Evolutionary conservation across 2,329 filamentous ascomycete genomes (phyloP), one percentile per base, ranked within the genome.

Genomic region (Magnaporthales sp.): DNA sequence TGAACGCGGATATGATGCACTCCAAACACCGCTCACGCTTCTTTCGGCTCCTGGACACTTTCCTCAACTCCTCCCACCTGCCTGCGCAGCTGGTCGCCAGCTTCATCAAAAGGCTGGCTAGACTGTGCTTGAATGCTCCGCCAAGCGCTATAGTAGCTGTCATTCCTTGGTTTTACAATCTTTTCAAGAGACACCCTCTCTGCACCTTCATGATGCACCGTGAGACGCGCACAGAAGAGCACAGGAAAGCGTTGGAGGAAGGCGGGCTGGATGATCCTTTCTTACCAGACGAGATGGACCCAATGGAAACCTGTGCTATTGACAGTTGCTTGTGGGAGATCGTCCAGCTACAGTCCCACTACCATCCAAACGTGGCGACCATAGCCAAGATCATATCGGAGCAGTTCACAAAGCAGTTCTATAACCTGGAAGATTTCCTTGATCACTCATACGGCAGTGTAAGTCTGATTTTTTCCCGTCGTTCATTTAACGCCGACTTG

Each of bases 161-260:
- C 62, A 84, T 98, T 10, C 96, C 95, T 0, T 97, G 92, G 88
- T 89, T 94, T 65, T 99, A 99, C 82, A 99, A 99, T 78, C 84
- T 97, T 71, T 84, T 99, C 75, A 95, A 92, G 77, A 86, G 86
- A 70, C 95, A 99, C 75, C 94, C 94, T 0, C 88, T 89, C 1
- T 96, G 92, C 74, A 96, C 94, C 0, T 98, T 97, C 73, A 96
- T 99, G 93, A 86, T 99, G 71, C 96, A 99, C 76, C 88, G 95
- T 66, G 87, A 87, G 68, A 81, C 84, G 51, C 84, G 83, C 63
- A 86, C 88, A 58, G 75, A 82, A 1, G 84, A 87, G 65, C 79
- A 81, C 64, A 66, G 84, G 71, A 83, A 84, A 66, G 73, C 82
- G 64, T 78, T 93, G 26, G 85, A 90, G 71, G 83, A 84, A 31